Evolutionary conservation across 2,329 filamentous ascomycete genomes (phyloP).

Genomic region (Blastomyces parvus): DNA sequence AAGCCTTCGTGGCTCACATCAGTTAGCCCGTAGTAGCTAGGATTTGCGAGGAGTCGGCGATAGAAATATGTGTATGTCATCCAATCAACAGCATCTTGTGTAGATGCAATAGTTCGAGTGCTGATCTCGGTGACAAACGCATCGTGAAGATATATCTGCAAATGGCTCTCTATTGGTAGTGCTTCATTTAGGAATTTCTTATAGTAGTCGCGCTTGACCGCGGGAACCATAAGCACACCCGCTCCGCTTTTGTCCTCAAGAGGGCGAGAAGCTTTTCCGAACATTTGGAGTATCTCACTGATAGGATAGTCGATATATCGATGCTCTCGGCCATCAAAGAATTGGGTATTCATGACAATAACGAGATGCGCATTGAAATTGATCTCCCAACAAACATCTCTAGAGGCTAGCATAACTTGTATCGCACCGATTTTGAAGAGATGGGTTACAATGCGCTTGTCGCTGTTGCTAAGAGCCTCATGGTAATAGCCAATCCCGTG

Average conservation of each 20-base stretch:
- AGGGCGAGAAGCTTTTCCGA: slow-evolving; percentile 78
- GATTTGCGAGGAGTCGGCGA: slow-evolving; percentile 84
- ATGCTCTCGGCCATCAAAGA: slow-evolving; percentile 92
- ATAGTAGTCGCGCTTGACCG: slow-evolving; percentile 94
- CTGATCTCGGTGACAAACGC: slow-evolving; percentile 96
- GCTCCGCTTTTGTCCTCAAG: slow-evolving; percentile 70
- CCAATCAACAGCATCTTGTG: slow-evolving; percentile 97
- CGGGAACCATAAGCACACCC: slow-evolving; percentile 92
- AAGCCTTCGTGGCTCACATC: slow-evolving; percentile 85
- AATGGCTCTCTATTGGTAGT: slow-evolving; percentile 85
- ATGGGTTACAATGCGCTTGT: slow-evolving; percentile 89
- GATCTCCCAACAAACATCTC: slow-evolving; percentile 95
- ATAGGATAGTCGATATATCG: slow-evolving; percentile 94
- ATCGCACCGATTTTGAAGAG: slow-evolving; percentile 83
- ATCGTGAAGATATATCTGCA: slow-evolving; percentile 86
- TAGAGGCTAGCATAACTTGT: slow-evolving; percentile 69
- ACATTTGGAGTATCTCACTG: slow-evolving; percentile 94
- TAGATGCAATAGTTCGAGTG: slow-evolving; percentile 88
- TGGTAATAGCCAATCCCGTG: slow-evolving; percentile 98
- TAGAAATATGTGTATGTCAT: slow-evolving; percentile 98
- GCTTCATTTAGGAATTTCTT: slow-evolving; percentile 98
- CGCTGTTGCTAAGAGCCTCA: slow-evolving; percentile 76
- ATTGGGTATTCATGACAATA: slow-evolving; percentile 95
- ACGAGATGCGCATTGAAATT: slow-evolving; percentile 82
- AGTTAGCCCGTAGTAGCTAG: slow-evolving; percentile 86